phyloP scores from a whole-genome alignment of 441 rosid species.

The Corymbia citriodora region DNA sequence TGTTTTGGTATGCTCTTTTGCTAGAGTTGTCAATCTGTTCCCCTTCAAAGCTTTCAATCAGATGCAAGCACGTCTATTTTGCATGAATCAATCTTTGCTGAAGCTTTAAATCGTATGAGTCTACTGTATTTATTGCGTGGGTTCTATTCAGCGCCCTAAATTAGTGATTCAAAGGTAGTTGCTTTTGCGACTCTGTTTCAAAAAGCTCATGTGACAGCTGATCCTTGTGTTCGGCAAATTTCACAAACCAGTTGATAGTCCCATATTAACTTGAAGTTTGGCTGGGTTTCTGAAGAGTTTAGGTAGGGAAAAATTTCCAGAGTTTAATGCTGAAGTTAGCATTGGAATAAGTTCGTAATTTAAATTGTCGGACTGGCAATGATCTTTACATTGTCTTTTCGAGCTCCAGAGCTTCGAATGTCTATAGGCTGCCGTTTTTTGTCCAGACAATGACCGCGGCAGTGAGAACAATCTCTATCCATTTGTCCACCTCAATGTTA shows the following conservation, averaged over 20 bases:
- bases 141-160: not conserved
- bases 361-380: not conserved
- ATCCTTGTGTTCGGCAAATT: not conserved
- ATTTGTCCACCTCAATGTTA: conserved; percentile 41
- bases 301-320: not conserved
- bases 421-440: conserved; percentile 28
- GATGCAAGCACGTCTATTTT: not conserved
- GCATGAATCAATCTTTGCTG: not conserved
- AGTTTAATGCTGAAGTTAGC: not conserved
- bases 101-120: not conserved
- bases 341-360: not conserved
- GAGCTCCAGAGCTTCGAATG: conserved; percentile 4
- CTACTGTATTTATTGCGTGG: not conserved
- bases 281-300: not conserved
- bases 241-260: not conserved
- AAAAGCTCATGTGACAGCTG: not conserved
- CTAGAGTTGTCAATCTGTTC: not conserved
- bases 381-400: not conserved
- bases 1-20: not conserved
- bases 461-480: conserved; percentile 56
- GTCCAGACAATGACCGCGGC: conserved; percentile 43
- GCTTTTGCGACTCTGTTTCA: not conserved
- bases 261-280: not conserved
- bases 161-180: not conserved
- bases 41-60: not conserved